Evolutionary conservation across 371 early-diverging fungal species (phyloP), one percentile per base, ranked within the genome.

Genomic region (Syncephalis plumigaleata): DNA sequence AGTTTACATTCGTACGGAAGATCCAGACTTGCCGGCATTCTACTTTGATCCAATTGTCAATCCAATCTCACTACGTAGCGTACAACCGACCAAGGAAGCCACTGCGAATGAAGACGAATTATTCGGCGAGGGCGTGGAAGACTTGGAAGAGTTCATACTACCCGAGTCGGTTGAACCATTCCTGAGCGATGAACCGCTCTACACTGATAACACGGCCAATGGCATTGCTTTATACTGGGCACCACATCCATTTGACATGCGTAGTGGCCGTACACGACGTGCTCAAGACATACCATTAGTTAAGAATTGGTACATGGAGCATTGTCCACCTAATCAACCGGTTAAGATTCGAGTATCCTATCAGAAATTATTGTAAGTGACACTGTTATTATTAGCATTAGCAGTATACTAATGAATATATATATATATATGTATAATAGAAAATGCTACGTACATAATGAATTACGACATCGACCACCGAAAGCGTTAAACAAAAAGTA

Each of bases 311-410:
- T 98, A 93, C 59, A 67, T 96, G 56, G 95, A 98, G 60, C 95
- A 91, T 61, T 83, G 86, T 53, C 89, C 96, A 18, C 76, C 85
- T 17, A 82, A 79, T 24, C 83, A 89, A 62, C 97, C 96, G 16
- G 91, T 93, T 54, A 98, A 98, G 63, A 91, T 94, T 44, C 85
- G 97, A 23, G 95, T 96, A 4, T 95, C 96, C 0, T 96, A 96
- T 61, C 96, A 98, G 61, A 96, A 94, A 67, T 65, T 98, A 45
- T 70, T 98, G 31, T 31, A 31, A 31, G 31, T 31, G 11, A 11
- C 11, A 31, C 11, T 31, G 11, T n/a, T n/a, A n/a, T n/a, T n/a
- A n/a, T n/a, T n/a, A n/a, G n/a, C n/a, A n/a, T n/a, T n/a, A n/a
- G n/a, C n/a, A n/a, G n/a, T n/a, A n/a, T n/a, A n/a, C n/a, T n/a